Conservation (phyloP, 1,139 yeast genomes). For the Suhomyces choctaworum region DNA sequence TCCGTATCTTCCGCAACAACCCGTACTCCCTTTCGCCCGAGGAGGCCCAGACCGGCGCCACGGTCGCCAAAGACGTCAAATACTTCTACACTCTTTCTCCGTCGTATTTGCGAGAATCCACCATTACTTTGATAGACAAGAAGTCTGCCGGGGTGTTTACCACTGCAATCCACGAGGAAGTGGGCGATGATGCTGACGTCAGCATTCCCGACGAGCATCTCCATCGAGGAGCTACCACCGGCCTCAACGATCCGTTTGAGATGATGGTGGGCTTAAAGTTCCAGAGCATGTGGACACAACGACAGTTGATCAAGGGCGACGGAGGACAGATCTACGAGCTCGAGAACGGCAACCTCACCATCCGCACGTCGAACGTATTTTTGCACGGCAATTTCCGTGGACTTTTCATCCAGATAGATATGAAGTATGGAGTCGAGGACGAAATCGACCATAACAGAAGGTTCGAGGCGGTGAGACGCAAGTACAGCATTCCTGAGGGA, state of each 20-base stretch:
- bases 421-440: constrained; percentile 12
- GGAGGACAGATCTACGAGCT: constrained; percentile 66
- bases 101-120: constrained; percentile 49
- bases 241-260: constrained; percentile 52
- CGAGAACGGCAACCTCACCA: constrained; percentile 46
- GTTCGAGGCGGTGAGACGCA: constrained; percentile 32
- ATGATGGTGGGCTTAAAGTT: constrained; percentile 53
- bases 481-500: constrained; percentile 45
- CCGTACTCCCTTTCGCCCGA: constrained; percentile 49
- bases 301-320: constrained; percentile 76
- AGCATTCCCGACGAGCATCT: constrained; percentile 42
- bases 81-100: constrained; percentile 59
- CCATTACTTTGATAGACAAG: constrained; percentile 55
- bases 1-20: constrained; percentile 66
- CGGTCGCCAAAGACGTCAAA: constrained; percentile 38
- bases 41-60: constrained; percentile 22
- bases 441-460: constrained; percentile 12
- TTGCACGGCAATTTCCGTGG: constrained; percentile 77
- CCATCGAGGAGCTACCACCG: constrained; percentile 49
- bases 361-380: constrained; percentile 69
- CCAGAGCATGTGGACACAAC: constrained; percentile 68
- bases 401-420: constrained; percentile 59
- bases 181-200: constrained; percentile 20
- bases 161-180: constrained; percentile 39
- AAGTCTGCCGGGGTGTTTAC: constrained; percentile 48